Evolutionary conservation across 441 rosid genomes (phyloP), one percentile per base, ranked within the genome.

Genomic region (Bocquillonia castaneifolia): DNA sequence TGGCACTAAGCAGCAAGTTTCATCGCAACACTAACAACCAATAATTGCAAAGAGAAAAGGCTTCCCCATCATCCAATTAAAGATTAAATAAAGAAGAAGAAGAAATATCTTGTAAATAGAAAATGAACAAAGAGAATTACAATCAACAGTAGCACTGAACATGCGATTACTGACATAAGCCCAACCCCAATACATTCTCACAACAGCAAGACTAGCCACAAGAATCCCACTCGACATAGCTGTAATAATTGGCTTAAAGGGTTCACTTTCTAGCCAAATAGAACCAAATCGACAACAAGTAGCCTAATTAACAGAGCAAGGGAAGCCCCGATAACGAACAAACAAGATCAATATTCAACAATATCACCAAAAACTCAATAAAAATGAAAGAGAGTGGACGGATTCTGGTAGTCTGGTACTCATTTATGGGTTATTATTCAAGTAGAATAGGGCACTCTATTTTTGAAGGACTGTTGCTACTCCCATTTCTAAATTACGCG

Each of bases 161-260:
- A 93, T 76, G 10, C 96, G 90, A 66, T 91, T 93, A 39, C 98
- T 93, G 50, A 93, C 97, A 66, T 91, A 91, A 72, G 97, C 96
- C 98, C 98, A 91, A 64, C 97, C 98, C 51, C 90, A 81, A 72
- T 89, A 93, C 96, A 93, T 93, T 80, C 97, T 86, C 17, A 90
- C 81, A 31, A 87, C 97, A 23, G 90, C 89, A 40, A 93, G 79
- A 20, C 94, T 90, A 15, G 86, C 94, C 25, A 85, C 86, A 51
- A 91, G 64, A 36, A 93, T 61, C 73, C 98, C 98, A 58, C 98
- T 91, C 1, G 96, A 85, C 66, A 73, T 72, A 0, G 89, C 91
- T 0, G 85, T 83, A 29, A 91, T 79, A 50, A 87, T 36, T 59
- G 81, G 79, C 71, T 76, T 86, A 60, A 82, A 15, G 8, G 96